Evolutionary conservation across 306 rosid species (phyloP).

Genomic region (Astragalus glycyphyllos): DNA sequence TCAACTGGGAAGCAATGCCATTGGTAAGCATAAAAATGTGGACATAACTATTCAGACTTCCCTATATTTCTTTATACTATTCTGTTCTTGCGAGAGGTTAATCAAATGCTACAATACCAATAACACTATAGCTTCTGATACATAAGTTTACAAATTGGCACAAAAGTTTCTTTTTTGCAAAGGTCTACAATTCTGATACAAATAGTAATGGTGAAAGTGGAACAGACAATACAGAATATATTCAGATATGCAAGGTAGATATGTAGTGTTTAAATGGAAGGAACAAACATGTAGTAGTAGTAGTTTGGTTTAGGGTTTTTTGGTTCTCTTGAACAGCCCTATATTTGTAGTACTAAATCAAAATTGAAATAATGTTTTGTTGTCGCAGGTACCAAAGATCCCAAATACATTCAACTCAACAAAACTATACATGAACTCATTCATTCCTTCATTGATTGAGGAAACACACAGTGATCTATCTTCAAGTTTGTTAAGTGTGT

Average conservation of each 20-base stretch:
- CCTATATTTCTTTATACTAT: too few species aligned
- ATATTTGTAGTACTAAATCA: too few species aligned
- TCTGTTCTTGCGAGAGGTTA: too few species aligned
- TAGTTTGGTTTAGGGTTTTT: too few species aligned
- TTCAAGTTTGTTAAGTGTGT: conserved; percentile 45
- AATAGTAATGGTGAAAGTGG: conserved; percentile 15
- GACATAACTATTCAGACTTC: too few species aligned
- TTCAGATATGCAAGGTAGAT: conserved; percentile 18
- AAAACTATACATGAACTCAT: conserved; percentile 50
- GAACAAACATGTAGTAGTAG: too few species aligned
- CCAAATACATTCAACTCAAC: conserved; percentile 51
- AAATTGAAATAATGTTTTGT: not conserved
- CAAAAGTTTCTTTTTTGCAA: not conserved
- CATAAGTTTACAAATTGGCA: not conserved
- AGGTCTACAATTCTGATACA: conserved; percentile 13
- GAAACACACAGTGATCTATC: conserved; percentile 60
- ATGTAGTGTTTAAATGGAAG: too few species aligned
- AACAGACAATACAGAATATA: conserved; percentile 28
- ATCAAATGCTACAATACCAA: conserved; percentile 16
- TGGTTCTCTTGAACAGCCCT: too few species aligned
- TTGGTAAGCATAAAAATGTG: too few species aligned
- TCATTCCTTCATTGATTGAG: conserved; percentile 57
- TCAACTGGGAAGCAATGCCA: too few species aligned
- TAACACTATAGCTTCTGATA: conserved; percentile 20
- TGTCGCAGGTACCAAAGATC: conserved; percentile 53